A percentile compares a stretch with the other conserved stretches of the same genome.
These are phyloP conservation scores for Daldinia decipiens DNA, from an alignment of 495 filamentous ascomycete genomes.

Conservation along the genomic window DNA sequence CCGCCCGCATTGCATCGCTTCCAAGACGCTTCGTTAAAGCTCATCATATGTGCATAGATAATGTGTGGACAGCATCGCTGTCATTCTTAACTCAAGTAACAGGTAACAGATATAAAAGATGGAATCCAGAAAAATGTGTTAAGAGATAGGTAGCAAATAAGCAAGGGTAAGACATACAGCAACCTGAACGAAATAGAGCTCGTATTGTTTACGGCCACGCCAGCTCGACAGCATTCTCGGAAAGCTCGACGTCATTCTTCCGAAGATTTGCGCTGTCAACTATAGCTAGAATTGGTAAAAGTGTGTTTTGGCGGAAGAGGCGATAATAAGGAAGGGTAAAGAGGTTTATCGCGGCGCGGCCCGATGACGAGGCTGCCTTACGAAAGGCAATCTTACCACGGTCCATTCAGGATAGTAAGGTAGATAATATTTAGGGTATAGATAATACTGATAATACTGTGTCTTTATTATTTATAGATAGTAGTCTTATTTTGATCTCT, in stretches of 20 bases:
- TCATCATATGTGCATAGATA: not conserved
- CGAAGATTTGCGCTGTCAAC: not conserved
- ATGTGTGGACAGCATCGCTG: too few species aligned
- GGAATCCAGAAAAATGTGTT: too few species aligned
- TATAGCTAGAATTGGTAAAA: not conserved
- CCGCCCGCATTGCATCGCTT: not conserved
- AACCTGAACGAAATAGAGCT: not conserved
- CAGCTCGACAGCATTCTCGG: not conserved
- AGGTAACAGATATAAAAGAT: too few species aligned
- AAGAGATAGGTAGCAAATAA: too few species aligned
- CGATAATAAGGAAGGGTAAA: slow-evolving; percentile 2
- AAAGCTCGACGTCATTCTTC: not conserved
- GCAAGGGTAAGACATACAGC: not conserved
- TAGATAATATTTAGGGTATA: too few species aligned
- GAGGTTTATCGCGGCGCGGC: not conserved
- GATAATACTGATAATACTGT: too few species aligned
- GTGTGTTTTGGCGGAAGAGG: not conserved
- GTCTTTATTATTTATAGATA: too few species aligned
- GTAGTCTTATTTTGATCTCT: too few species aligned
- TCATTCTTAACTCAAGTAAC: too few species aligned
- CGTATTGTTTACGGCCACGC: not conserved
- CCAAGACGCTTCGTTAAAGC: not conserved
- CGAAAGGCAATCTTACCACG: too few species aligned
- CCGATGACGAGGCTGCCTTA: not conserved
- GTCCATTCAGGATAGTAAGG: too few species aligned